Evolutionary conservation across 179 eudicot genomes (phyloP), one percentile per base, ranked within the genome.

Genomic region (Silene noctiflora): DNA sequence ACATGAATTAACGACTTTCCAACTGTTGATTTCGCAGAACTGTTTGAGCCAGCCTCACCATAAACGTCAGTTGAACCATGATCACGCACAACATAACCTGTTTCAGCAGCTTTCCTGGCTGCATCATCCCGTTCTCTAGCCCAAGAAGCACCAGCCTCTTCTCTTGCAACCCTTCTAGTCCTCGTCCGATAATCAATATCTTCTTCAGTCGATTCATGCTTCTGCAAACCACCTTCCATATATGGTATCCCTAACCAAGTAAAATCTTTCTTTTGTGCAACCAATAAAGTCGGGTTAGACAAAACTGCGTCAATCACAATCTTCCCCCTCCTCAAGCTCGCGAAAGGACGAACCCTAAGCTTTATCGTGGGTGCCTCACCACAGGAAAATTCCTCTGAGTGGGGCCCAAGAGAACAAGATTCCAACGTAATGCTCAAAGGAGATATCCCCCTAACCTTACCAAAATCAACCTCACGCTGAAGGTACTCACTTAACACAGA

Each of bases 361-460:
- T 95, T 95, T 48, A 95, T 80, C 31, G 93, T 86, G 24, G 97
- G 89, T 63, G 85, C 92, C 88, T 92, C 99, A 53, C 91, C 97
- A 78, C 97, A 95, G 48, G 99, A 95, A 79, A 95, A 93, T 76
- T 95, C 99, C 71, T 89, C 95, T 8, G 72, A 79, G 79, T 91
- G 96, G 71, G 99, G 93, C 82, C 99, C 99, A 76, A 91, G 71
- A 16, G 93, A 93, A 78, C 96, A 93, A 6, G 97, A 88, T 83
- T 95, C 97, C 80, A 95, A 77, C n/a, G 97, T 95, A 80, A 95
- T 88, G 82, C 99, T 91, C 72, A 95, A 78, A 71, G 97, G 97
- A 1, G 99, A 88, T 70, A 95, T 86, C 55, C 87, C 79, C 31
- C 89, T 83, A 83, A 95, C 97, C 87, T 84, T 93, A 39, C 99